Conservation (phyloP, 805 yeast genomes). For the Metschnikowia koreensis region DNA sequence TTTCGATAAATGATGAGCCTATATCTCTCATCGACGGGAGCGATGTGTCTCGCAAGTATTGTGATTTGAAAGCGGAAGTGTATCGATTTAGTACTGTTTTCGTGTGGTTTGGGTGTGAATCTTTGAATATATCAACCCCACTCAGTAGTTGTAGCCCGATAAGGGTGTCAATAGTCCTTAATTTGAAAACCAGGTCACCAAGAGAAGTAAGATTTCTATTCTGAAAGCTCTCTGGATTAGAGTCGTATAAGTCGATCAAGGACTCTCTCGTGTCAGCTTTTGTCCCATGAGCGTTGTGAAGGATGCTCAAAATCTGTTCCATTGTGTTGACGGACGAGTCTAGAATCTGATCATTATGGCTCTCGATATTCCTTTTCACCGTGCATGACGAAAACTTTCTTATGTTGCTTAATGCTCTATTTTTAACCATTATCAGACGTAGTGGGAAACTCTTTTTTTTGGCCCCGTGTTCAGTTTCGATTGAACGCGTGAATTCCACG, state of each 20-base stretch:
- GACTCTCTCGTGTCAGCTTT: constrained; percentile 5
- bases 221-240: neutral
- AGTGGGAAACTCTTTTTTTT: neutral
- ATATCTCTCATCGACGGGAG: neutral
- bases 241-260: neutral
- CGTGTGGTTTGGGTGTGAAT: constrained; percentile 8
- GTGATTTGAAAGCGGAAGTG: constrained; percentile 8
- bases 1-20: constrained; percentile 4
- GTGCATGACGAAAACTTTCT: neutral
- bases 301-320: constrained; percentile 16
- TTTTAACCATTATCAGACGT: neutral
- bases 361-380: neutral
- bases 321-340: constrained; percentile 18
- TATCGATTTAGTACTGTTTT: constrained; percentile 8
- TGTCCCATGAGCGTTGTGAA: constrained; percentile 14
- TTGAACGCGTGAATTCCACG: too few species aligned
- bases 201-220: neutral
- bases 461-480: neutral
- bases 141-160: constrained; percentile 5
- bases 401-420: neutral
- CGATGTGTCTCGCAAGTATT: neutral
- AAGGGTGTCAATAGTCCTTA: constrained; percentile 9
- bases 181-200: constrained; percentile 13
- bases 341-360: neutral
- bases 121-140: constrained; percentile 8